Conservation (phyloP, 176 grass and related monocot species). For the Cenchrus fungigraminus region DNA sequence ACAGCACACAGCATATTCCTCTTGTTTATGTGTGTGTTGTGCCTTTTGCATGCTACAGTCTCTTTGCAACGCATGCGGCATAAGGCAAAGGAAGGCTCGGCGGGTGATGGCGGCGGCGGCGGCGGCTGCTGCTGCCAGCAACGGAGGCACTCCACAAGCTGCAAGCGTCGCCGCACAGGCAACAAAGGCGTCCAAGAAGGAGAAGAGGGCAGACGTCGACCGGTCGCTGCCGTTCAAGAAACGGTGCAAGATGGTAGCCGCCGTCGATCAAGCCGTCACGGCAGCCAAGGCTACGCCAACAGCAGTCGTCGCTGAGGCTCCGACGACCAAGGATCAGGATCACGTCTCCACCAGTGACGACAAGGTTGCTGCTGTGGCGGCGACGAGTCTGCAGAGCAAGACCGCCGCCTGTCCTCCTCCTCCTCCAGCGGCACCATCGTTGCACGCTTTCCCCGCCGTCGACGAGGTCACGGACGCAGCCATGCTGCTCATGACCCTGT, state of each 20-base stretch:
- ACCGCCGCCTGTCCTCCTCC: not conserved
- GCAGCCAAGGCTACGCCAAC: not conserved
- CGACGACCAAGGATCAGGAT: slow-evolving; percentile 38
- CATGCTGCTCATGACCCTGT: slow-evolving; percentile 91
- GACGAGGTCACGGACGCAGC: slow-evolving; percentile 89
- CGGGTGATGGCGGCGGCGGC: slow-evolving; percentile 60
- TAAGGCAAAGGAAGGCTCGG: slow-evolving; percentile 94
- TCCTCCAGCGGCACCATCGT: not conserved
- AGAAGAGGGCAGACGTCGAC: slow-evolving; percentile 63
- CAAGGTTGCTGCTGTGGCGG: not conserved
- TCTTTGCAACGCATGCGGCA: slow-evolving; percentile 97
- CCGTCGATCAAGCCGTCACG: slow-evolving; percentile 27
- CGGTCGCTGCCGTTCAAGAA: slow-evolving; percentile 95
- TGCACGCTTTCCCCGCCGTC: slow-evolving; percentile 38
- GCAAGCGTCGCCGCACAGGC: not conserved
- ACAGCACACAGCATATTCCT: not conserved
- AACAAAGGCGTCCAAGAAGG: slow-evolving; percentile 56
- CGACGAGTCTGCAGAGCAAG: slow-evolving; percentile 37
- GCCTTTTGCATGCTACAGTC: slow-evolving; percentile 65
- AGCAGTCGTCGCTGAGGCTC: not conserved
- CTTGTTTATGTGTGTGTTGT: not conserved
- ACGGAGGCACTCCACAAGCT: slow-evolving; percentile 1
- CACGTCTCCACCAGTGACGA: not conserved
- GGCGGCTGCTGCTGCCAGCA: not conserved
- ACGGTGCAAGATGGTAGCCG: slow-evolving; percentile 66